Percentiles rank a stretch among this genome's conserved stretches.
phyloP scores from a whole-genome alignment of 1,284 basidiomycete genomes.

The Sanghuangporus weigelae region DNA sequence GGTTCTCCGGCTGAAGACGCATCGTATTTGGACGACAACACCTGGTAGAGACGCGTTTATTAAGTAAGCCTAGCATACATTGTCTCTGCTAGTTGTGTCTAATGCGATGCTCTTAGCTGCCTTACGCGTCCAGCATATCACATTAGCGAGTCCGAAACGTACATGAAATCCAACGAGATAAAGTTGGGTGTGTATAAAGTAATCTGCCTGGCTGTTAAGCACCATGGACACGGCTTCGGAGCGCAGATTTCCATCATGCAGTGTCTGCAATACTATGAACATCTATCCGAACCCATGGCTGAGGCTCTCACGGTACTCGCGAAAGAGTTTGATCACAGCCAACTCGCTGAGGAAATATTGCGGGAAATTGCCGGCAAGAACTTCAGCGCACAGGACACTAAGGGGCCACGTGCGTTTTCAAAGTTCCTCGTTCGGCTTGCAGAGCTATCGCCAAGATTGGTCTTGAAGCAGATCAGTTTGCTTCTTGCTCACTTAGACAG shows the following conservation, averaged over 20 bases:
- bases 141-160: constrained; percentile 80
- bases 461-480: constrained; percentile 88
- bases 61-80: constrained; percentile 43
- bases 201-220: constrained; percentile 89
- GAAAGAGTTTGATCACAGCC: constrained; percentile 85
- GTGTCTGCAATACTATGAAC: constrained; percentile 90
- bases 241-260: constrained; percentile 92
- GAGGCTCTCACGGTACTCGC: constrained; percentile 80
- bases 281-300: constrained; percentile 91
- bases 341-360: constrained; percentile 88
- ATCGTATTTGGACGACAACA: constrained; percentile 83
- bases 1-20: constrained; percentile 68
- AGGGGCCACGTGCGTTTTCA: constrained; percentile 84
- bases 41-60: constrained; percentile 83
- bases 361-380: constrained; percentile 77
- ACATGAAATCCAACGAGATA: constrained; percentile 80
- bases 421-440: constrained; percentile 81
- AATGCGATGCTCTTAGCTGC: constrained; percentile 47
- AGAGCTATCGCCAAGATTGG: constrained; percentile 79
- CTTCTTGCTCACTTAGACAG: constrained; percentile 86
- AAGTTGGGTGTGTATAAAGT: constrained; percentile 79
- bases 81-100: constrained; percentile 8
- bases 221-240: constrained; percentile 79
- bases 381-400: constrained; percentile 81
- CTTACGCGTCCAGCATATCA: constrained; percentile 84